Evolutionary conservation across 352 stramenopile genomes (phyloP).

Genomic region (Phytophthora macrochlamydospora): DNA sequence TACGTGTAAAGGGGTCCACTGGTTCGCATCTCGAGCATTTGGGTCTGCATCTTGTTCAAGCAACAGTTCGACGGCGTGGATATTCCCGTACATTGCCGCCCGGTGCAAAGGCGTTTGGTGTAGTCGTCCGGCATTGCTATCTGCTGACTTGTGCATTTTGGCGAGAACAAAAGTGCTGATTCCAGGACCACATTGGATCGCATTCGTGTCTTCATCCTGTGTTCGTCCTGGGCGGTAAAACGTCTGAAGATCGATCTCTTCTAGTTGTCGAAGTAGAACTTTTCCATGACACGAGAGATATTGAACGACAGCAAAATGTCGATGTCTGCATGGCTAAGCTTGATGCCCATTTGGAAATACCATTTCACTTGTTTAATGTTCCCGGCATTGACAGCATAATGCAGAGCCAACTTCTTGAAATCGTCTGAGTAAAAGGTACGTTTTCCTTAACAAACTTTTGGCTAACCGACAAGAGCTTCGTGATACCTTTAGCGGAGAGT

Average conservation of each 20-base stretch:
- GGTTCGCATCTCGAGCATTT: slow-evolving; percentile 52
- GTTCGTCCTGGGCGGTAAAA: slow-evolving; percentile 11
- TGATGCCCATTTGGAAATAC: slow-evolving; percentile 38
- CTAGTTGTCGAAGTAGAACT: slow-evolving; percentile 42
- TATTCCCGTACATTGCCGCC: slow-evolving; percentile 56
- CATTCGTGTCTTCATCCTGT: neutral
- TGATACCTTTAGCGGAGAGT: slow-evolving; percentile 34
- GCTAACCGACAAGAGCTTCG: neutral
- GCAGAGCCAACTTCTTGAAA: slow-evolving; percentile 49
- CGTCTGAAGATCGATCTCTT: slow-evolving; percentile 43
- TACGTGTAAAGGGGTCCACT: slow-evolving; percentile 69
- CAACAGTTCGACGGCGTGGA: slow-evolving; percentile 39
- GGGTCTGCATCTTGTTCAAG: slow-evolving; percentile 44
- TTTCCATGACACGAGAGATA: slow-evolving; percentile 26
- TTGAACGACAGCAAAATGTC: slow-evolving; percentile 40
- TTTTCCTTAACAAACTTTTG: no score
- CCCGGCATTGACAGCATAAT: slow-evolving; percentile 48
- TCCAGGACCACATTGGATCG: slow-evolving; percentile 26
- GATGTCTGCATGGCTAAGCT: slow-evolving; percentile 37
- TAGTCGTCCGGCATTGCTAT: slow-evolving; percentile 24
- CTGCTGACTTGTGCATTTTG: slow-evolving; percentile 36
- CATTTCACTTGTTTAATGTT: slow-evolving; percentile 49
- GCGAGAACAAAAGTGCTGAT: slow-evolving; percentile 44
- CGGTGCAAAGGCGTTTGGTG: slow-evolving; percentile 50
- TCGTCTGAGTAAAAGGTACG: slow-evolving; percentile 22